phyloP scores from a whole-genome alignment of 2,329 filamentous ascomycete genomes.

The Chrysoporthe deuterocubensis region DNA sequence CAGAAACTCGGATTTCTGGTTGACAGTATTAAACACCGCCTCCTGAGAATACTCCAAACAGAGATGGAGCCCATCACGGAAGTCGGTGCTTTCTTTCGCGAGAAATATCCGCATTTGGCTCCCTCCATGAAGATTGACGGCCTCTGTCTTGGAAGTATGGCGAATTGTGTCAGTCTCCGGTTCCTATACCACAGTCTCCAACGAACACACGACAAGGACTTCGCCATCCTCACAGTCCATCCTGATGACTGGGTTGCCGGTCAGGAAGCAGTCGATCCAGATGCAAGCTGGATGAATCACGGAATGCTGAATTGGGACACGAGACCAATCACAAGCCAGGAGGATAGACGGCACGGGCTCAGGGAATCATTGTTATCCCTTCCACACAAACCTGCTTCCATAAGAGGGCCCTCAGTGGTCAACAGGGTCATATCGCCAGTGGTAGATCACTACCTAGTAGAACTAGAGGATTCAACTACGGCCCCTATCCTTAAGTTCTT shows the following conservation, averaged over 20 bases:
- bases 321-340: neutral
- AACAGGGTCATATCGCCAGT: neutral
- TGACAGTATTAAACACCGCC: neutral
- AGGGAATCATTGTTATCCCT: neutral
- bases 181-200: neutral
- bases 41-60: neutral
- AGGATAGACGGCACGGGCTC: neutral
- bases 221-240: slow-evolving; percentile 8
- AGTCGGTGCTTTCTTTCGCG: neutral
- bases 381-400: neutral
- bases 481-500: slow-evolving; percentile 12
- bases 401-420: neutral
- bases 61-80: slow-evolving; percentile 8
- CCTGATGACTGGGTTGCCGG: slow-evolving; percentile 13
- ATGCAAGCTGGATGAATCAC: slow-evolving; percentile 12
- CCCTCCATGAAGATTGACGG: slow-evolving; percentile 1
- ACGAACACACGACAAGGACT: neutral
- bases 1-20: neutral
- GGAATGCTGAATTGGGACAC: neutral
- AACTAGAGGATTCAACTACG: neutral
- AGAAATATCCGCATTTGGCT: neutral
- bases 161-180: slow-evolving; percentile 1
- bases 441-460: slow-evolving; percentile 9
- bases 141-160: slow-evolving; percentile 8
- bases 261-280: neutral